Evolutionary conservation across 257 asterid species (phyloP), one percentile per base, ranked within the genome.

Genomic region (Nicotiana sylvestris): DNA sequence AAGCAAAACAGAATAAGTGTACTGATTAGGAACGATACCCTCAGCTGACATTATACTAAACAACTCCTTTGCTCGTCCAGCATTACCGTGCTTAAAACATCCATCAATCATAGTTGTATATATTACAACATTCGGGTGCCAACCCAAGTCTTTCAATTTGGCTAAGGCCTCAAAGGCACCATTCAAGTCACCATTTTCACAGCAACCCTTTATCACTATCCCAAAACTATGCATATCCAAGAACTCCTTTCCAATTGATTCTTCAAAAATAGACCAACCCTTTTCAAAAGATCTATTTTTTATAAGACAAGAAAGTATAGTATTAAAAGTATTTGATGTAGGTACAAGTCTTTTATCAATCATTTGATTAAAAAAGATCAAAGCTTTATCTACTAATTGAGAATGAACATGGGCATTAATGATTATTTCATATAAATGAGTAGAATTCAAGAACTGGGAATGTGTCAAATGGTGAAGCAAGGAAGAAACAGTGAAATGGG

Each of bases 101-200:
- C 95, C 98, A 85, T 89, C 92, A 4, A 94, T 94, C 86, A 92
- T 82, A 8, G 92, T 94, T 56, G 96, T 94, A 80, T 88, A 90
- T 53, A 91, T 87, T 11, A 93, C 97, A 79, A 92, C 94, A 66
- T 91, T 93, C 5, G 95, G 95, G 12, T 72, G 27, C 66, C 86
- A 86, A 64, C 96, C 97, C 87, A 81, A 70, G 29, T 72, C 33
- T 62, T 84, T 78, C 91, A 92, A 83, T 64, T 77, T 82, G 37
- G 67, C 77, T 85, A 91, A 67, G 69, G 86, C 87, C 60, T 81
- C 87, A 86, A 94, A 92, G 67, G 89, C 96, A 78, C 88, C 85
- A 69, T 85, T 30, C 61, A 94, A 69, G 37, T 88, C 88, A 74
- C 89, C 90, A 81, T 77, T 84, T 10, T 88, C 92, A 85, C 93